These are phyloP conservation scores for Nakazawaea anatomiae DNA, from an alignment of 805 yeast species.

Conservation along the genomic window DNA sequence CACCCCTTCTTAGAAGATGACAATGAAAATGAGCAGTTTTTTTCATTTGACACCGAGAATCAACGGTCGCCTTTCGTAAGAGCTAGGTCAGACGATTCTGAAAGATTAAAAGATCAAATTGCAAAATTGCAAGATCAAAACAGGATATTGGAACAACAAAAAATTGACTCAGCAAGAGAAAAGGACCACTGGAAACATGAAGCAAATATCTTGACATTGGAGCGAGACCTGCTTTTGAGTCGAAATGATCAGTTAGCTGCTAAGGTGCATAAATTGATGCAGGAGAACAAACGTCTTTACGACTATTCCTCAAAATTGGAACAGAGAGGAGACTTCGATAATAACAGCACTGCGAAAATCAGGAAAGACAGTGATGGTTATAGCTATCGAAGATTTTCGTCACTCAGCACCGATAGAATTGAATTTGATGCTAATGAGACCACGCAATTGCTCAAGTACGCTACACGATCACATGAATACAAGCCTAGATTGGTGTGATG, in stretches of 20 bases:
- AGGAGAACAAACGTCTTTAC: background rate
- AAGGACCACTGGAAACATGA: slow-evolving; percentile 1
- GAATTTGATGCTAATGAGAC: slow-evolving; percentile 7
- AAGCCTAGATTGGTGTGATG: background rate
- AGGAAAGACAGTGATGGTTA: no score
- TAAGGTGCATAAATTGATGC: background rate
- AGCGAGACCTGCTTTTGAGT: background rate
- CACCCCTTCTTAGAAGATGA: background rate
- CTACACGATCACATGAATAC: background rate
- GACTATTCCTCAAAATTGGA: background rate
- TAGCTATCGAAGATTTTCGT: no score
- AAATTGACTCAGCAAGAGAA: background rate
- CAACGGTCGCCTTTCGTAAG: background rate
- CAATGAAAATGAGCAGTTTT: background rate
- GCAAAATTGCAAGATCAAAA: background rate
- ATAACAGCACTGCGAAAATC: background rate
- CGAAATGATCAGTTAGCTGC: background rate
- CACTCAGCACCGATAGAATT: background rate
- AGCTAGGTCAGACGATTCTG: background rate
- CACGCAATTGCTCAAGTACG: slow-evolving; percentile 7
- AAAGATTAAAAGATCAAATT: background rate
- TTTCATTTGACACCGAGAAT: background rate
- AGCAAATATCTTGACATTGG: background rate
- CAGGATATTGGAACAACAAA: background rate
- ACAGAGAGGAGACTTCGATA: background rate